Evolutionary conservation across 495 filamentous ascomycete species (phyloP), one percentile per base, ranked within the genome.

Genomic region (Neurospora sublineolata): DNA sequence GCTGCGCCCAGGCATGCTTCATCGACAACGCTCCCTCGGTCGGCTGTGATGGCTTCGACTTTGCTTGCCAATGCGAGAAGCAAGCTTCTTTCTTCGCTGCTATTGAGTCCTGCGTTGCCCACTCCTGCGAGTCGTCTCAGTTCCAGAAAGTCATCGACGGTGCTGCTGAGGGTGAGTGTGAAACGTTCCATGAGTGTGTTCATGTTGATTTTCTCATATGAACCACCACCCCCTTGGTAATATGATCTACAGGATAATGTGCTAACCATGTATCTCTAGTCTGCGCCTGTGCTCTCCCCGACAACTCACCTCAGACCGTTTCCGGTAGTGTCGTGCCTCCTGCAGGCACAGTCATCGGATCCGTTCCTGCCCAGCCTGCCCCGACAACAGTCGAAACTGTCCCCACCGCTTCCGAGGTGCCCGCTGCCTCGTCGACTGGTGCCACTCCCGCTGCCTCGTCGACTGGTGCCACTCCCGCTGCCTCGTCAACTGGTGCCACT

Each of bases 1-100:
- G 23, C 0, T 81, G 79, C 70, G 79, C 79, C 1, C 77, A 79
- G 64, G 30, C 72, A 16, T 81, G 79, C 74, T 79, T 79, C 71
- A 14, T 77, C 64, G 64, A 78, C 37, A 70, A 71, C 36, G 77
- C 76, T 9, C 73, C 75, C 0, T 68, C 69, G 2, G 58, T 79
- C 58, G 77, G 78, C 27, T 80, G 79, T 68, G 76, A 39, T 33
- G 76, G 75, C 33, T 37, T 75, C 52, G 78, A 81, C 70, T 78
- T 79, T 71, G 70, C 68, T 30, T 80, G 79, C 71, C 79, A 79
- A 69, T 81, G 79, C 69, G 16, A 68, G 38, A 73, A 78, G 33
- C 71, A 80, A 52, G 76, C 75, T 1, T 71, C 73, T 10, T 64
- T 81, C 10, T 77, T 73, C 46, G 75, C 73, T 2, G 77, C 75